phyloP scores from a whole-genome alignment of 2,329 filamentous ascomycete genomes.

The Penicillium olsonii region DNA sequence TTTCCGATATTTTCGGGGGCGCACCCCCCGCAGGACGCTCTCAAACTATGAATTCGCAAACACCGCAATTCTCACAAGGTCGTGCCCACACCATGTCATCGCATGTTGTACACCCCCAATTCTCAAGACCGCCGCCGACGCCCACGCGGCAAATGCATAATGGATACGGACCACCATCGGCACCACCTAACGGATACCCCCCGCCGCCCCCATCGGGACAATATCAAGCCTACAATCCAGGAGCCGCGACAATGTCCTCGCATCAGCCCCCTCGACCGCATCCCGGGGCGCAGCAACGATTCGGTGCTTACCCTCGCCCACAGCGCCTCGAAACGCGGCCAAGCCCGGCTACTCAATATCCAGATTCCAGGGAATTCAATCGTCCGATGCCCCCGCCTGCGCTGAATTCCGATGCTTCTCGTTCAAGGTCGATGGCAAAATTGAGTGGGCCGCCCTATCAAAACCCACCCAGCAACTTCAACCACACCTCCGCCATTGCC shows the following conservation, averaged over 20 bases:
- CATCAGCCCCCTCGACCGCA: constrained; percentile 64
- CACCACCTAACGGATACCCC: constrained; percentile 39
- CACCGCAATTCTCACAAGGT: constrained; percentile 62
- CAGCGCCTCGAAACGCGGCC: constrained; percentile 68
- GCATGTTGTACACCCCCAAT: constrained; percentile 46
- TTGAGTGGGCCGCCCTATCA: constrained; percentile 73
- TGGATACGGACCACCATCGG: constrained; percentile 44
- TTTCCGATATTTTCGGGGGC: constrained; percentile 91
- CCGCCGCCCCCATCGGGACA: constrained; percentile 43
- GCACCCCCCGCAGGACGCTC: constrained; percentile 84
- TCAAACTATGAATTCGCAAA: constrained; percentile 89
- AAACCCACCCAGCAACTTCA: constrained; percentile 62
- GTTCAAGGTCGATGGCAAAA: constrained; percentile 89
- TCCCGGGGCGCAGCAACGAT: constrained; percentile 54
- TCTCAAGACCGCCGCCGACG: constrained; percentile 44
- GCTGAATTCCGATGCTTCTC: constrained; percentile 79
- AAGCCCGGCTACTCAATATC: constrained; percentile 53
- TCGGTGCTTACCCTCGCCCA: constrained; percentile 68
- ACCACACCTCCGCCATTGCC: constrained; percentile 69
- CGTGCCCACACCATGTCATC: constrained; percentile 79
- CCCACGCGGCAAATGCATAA: constrained; percentile 48
- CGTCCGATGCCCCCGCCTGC: constrained; percentile 67
- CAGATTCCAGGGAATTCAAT: constrained; percentile 60
- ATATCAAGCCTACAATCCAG: constrained; percentile 40
- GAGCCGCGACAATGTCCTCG: constrained; percentile 34